Base-by-base conservation (phyloP, 2,329 filamentous ascomycete species). In the Sporothrix curviconia region DNA sequence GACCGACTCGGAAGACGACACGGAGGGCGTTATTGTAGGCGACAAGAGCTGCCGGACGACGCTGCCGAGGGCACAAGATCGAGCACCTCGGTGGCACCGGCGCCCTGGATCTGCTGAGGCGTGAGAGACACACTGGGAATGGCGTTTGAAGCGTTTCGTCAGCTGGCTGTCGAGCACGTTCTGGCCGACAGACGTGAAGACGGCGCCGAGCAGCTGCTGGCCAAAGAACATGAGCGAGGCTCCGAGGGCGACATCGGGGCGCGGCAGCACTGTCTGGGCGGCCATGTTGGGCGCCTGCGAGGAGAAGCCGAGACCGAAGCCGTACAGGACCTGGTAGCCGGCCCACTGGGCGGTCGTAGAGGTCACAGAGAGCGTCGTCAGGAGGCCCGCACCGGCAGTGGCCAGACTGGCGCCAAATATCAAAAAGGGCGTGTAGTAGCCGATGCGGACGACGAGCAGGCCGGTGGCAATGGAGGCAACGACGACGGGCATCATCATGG, bases 21-120 rank as follows among this genome's bases (percentile, higher is more conserved):
- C 73, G 74, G 12, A 87, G 64, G 0, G 82, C 76, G 7, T 70
- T 63, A 63, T 85, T 86, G 69, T 86, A 86, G 0, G 78, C 80
- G 7, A 56, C 14, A 14, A 68, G 28, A 1, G 28, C 60, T 1
- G 37, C 46, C 3, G 34, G 43, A 17, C 43, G 44, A 12, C 19
- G 11, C 11, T 19, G 30, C 1, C 52, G 34, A 5, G 50, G 46
- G 6, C n/a, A 61, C 25, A 3, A 43, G 36, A 11, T 39, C 39
- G 25, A 59, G 25, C 4, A 61, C 14, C 7, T 39, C 50, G 7
- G 59, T 61, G 30, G 46, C 56, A 32, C 59, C 60, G 11, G 36
- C 43, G 17, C 19, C 12, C 17, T 52, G 49, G 44, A 61, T 53
- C 32, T 40, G 30, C 30, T 51, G 39, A 3, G 60, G 15, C 5